Evolutionary conservation across 768 basidiomycete species (phyloP), one percentile per base, ranked within the genome.

Genomic region (Auricularia cornea): DNA sequence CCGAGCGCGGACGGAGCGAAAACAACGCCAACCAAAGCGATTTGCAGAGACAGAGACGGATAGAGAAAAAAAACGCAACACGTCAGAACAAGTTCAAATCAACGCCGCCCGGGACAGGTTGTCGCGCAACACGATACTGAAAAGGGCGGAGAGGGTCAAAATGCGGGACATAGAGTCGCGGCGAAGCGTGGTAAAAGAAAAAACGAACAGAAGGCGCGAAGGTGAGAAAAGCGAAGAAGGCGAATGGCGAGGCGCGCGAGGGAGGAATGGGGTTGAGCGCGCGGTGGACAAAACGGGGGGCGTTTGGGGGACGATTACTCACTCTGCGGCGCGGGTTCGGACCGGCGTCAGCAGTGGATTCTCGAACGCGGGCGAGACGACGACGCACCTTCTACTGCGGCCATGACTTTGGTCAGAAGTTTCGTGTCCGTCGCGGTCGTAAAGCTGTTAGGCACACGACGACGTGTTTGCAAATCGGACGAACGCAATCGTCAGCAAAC

Each of bases 391-490:
- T 94, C 90, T 60, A 94, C 92, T 65, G 94, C 94, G 66, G 91
- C 90, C 94, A 96, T 96, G 18, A 98, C 91, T 23, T 95, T 91
- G 68, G 89, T 81, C 59, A 95, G 76, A 81, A 94, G 82, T 23
- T 84, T 90, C 1, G 92, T 94, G 77, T 95, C 93, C 26, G 93
- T 93, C 35, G 94, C 92, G 48, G 87, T 95, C 52, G 94, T 95
- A 64, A 88, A 86, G 75, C 93, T 93, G 67, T 51, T 62, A 63
- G 60, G 59, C 65, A 35, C 66, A 65, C 32, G 59, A 59, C 40
- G 12, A 62, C 8, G 33, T 20, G 59, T 28, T 41, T 54, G 29
- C 41, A 33, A 28, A 61, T 51, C n/a, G n/a, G n/a, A n/a, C n/a
- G n/a, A n/a, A n/a, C n/a, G n/a, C n/a, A n/a, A n/a, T n/a, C n/a